phyloP scores from a whole-genome alignment of 2,329 filamentous ascomycete species.

The Akanthomyces dipterigenus region DNA sequence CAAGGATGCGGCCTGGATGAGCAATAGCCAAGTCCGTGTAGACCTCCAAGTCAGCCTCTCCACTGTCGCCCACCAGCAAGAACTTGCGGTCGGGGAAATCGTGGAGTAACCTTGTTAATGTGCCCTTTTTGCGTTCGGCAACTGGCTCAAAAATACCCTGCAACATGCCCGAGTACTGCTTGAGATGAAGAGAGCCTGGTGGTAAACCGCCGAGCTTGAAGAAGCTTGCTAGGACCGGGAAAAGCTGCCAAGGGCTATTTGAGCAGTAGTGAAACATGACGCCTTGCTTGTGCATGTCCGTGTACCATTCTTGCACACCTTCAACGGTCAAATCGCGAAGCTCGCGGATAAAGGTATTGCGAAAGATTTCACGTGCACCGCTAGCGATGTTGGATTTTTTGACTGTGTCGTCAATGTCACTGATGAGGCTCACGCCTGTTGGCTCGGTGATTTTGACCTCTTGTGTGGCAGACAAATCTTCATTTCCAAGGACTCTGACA shows the following conservation, averaged over 20 bases:
- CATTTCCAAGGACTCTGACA: constrained; percentile 78
- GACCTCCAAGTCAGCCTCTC: constrained; percentile 93
- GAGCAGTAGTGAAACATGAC: constrained; percentile 95
- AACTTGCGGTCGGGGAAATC: constrained; percentile 91
- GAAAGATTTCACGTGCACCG: constrained; percentile 89
- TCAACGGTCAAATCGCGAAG: constrained; percentile 74
- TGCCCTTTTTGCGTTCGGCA: constrained; percentile 86
- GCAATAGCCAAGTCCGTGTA: constrained; percentile 88
- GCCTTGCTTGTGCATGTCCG: constrained; percentile 65
- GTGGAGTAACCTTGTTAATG: constrained; percentile 73
- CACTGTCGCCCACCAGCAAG: constrained; percentile 88
- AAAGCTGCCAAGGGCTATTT: constrained; percentile 98
- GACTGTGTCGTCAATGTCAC: constrained; percentile 95
- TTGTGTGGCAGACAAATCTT: constrained; percentile 75
- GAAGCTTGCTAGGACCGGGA: constrained; percentile 78
- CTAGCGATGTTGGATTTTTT: constrained; percentile 87
- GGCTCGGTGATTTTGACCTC: constrained; percentile 71
- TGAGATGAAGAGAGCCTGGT: constrained; percentile 84
- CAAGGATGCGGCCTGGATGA: constrained; percentile 75
- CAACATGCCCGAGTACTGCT: constrained; percentile 94
- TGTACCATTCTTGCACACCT: constrained; percentile 89
- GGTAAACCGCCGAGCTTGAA: constrained; percentile 77
- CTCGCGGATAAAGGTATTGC: constrained; percentile 90
- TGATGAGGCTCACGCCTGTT: constrained; percentile 82
- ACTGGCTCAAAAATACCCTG: constrained; percentile 98